Base-by-base conservation (phyloP, 441 rosid species). In the Eutrema salsugineum region DNA sequence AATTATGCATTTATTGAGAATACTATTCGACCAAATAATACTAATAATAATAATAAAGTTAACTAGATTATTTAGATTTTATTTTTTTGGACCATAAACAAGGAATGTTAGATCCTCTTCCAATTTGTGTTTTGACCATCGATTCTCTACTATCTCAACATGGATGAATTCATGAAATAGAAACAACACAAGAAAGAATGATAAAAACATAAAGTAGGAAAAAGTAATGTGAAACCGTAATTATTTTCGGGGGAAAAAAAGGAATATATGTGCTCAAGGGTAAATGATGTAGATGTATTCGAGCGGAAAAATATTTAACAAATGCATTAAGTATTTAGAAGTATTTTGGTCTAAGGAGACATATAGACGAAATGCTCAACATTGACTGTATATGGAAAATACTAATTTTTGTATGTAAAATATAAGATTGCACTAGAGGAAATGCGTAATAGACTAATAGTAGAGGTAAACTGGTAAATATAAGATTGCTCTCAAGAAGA, bases 211-310 rank as follows among this genome's bases (percentile, higher is more conserved):
- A 32, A 55, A 55, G 32, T 11, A 5, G 17, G 12, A 22, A 58
- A 60, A 60, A 24, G 49, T 60, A 40, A 60, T 8, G 36, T 59
- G 35, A 22, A 39, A 36, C 20, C 14, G 35, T 22, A 14, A 60
- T 60, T 24, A n/a, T n/a, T 16, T 60, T 40, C 48, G 6, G n/a
- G n/a, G n/a, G n/a, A 40, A 60, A 48, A 48, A 42, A 42, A 0
- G 12, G 38, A n/a, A 42, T n/a, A 66, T 22, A 24, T 66, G 42
- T 67, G 63, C 8, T 44, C 28, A 44, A 43, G 1, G 15, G 19
- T 63, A 55, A 55, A 14, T 44, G 35, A 32, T 32, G 72, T 56
- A 55, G 62, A 54, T 55, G 11, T 56, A 47, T 38, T 61, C 39
- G 48, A 27, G 11, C 43, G n/a, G 10, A 12, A 32, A 20, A 54